Evolutionary conservation across 257 asterid genomes (phyloP).

Genomic region (Sherardia arvensis): DNA sequence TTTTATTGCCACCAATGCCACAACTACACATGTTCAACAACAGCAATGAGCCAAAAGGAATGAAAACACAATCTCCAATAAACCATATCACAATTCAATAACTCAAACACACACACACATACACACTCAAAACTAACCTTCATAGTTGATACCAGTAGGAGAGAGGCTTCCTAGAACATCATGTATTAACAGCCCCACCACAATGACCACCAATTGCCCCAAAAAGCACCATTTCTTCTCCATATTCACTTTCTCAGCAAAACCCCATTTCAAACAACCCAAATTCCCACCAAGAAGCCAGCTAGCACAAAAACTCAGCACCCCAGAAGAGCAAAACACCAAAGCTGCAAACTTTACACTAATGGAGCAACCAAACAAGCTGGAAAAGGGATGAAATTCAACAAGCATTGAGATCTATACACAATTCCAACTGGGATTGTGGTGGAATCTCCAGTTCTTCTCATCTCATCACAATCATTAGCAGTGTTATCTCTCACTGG

Average conservation of each 20-base stretch:
- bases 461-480: slow-evolving; percentile 15
- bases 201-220: slow-evolving; percentile 36
- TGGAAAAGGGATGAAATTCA: slow-evolving; percentile 37
- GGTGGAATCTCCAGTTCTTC: background rate
- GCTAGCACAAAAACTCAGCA: slow-evolving; percentile 20
- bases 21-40: slow-evolving; percentile 43
- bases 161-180: slow-evolving; percentile 70
- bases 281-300: slow-evolving; percentile 19
- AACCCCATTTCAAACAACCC: slow-evolving; percentile 15
- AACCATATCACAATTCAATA: background rate
- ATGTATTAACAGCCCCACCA: slow-evolving; percentile 42
- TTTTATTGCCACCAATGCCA: slow-evolving; percentile 80
- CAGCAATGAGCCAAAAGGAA: background rate
- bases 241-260: slow-evolving; percentile 29
- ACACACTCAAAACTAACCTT: slow-evolving; percentile 44
- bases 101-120: background rate
- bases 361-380: slow-evolving; percentile 13
- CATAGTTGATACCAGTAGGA: slow-evolving; percentile 93
- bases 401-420: slow-evolving; percentile 61
- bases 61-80: background rate
- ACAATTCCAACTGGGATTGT: slow-evolving; percentile 28
- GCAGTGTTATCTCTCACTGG: slow-evolving; percentile 16
- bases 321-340: slow-evolving; percentile 23
- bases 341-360: background rate
- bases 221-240: slow-evolving; percentile 24